Base-by-base conservation (phyloP, 208 protist genomes). In the Endotrypanum monterogeii region DNA sequence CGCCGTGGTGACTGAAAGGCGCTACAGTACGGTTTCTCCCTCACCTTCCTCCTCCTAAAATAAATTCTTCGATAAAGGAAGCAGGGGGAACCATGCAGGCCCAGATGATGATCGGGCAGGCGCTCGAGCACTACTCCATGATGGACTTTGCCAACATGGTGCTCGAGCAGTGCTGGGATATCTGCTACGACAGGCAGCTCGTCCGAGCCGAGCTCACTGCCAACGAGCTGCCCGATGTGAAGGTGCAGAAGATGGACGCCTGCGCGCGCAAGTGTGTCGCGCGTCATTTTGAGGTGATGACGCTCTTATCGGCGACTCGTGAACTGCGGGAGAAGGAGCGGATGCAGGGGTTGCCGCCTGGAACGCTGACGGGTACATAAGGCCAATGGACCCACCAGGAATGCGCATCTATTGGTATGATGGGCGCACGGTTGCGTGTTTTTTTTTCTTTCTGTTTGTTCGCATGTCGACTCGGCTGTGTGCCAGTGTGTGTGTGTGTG, bases 181-280 rank as follows among this genome's bases (percentile, higher is more conserved):
- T 94, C 61, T 97, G 93, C 84, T 94, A 90, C 78, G 87, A 97
- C 63, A 71, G 68, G 48, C 94, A 95, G 58, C 80, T 97, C 55
- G 83, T 79, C 0, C 83, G 85, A 23, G 71, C 51, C 20, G 90
- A 97, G 72, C 83, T 97, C 25, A 78, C 73, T 25, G 69, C 65
- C 14, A 82, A 81, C 5, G 81, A 77, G 3, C 4, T 94, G 32
- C 58, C 86, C 0, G 89, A 96, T 65, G 61, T 73, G 30, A 92
- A 89, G 56, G 18, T 85, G 35, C 82, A 84, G 14, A 87, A 89
- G 82, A 93, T 94, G 86, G 87, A 96, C 41, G 89, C 89, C 51
- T 97, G 93, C 74, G 80, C 73, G 68, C 93, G 91, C 8, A 97
- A 97, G 89, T 97, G 93, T 67, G 83, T 95, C 35, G 89, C 87